Conservation (phyloP, 495 filamentous ascomycete species). For the Neohortaea acidophila region DNA sequence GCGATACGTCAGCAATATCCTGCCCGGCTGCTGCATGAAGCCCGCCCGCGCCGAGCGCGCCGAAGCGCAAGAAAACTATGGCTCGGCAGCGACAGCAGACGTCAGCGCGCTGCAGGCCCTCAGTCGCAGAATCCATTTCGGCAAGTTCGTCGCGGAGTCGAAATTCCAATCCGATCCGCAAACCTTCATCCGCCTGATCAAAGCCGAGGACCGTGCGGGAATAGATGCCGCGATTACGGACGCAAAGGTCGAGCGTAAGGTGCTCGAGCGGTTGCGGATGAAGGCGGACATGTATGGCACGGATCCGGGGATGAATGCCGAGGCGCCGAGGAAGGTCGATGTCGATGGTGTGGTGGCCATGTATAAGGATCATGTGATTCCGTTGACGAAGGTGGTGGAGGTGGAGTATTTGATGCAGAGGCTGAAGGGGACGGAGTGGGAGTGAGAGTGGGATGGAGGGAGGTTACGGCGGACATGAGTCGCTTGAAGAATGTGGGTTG, state of each 20-base stretch:
- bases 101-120: slow-evolving; percentile 83
- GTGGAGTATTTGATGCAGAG: slow-evolving; percentile 96
- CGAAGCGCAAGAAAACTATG: slow-evolving; percentile 87
- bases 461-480: no score
- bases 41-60: slow-evolving; percentile 62
- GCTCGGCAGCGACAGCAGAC: slow-evolving; percentile 80
- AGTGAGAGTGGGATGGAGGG: slow-evolving; percentile 25
- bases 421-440: slow-evolving; percentile 53
- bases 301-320: slow-evolving; percentile 56
- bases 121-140: slow-evolving; percentile 87
- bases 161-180: slow-evolving; percentile 83
- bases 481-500: no score
- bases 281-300: slow-evolving; percentile 95
- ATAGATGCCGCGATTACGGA: slow-evolving; percentile 88
- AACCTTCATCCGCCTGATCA: slow-evolving; percentile 64
- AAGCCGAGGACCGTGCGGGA: slow-evolving; percentile 56
- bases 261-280: slow-evolving; percentile 68
- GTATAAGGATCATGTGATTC: slow-evolving; percentile 90
- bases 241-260: slow-evolving; percentile 73
- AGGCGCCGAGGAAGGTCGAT: slow-evolving; percentile 60
- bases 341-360: slow-evolving; percentile 83
- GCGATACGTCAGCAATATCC: slow-evolving; percentile 66
- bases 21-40: slow-evolving; percentile 65
- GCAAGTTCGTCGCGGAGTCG: slow-evolving; percentile 97
- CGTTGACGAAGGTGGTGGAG: slow-evolving; percentile 91